These are phyloP conservation scores for Talaromyces sp. DNA, from an alignment of 2,329 filamentous ascomycete genomes.

Conservation along the genomic window DNA sequence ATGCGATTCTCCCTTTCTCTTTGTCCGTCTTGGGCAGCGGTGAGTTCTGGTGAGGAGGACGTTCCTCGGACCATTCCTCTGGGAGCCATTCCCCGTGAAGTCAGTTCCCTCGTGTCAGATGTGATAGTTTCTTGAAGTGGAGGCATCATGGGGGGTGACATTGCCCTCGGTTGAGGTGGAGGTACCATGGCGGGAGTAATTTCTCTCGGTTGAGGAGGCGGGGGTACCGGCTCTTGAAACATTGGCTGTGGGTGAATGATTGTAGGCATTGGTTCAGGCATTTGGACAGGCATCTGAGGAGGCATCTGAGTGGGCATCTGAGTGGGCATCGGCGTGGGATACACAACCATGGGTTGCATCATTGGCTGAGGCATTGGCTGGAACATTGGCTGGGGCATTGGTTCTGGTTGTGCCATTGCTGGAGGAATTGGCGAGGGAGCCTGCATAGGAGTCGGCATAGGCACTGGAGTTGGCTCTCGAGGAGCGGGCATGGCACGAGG, in stretches of 20 bases:
- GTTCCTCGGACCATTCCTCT: background rate
- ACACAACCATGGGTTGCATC: background rate
- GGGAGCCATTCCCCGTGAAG: background rate
- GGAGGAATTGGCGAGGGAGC: background rate
- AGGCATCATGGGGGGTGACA: background rate
- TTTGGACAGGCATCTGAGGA: background rate
- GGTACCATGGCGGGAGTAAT: background rate
- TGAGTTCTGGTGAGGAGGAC: background rate
- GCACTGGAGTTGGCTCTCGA: conserved; percentile 1
- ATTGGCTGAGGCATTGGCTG: background rate
- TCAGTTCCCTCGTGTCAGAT: background rate
- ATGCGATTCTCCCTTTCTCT: background rate
- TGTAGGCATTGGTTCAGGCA: background rate
- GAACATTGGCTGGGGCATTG: background rate
- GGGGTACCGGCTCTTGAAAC: background rate
- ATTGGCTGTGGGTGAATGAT: background rate
- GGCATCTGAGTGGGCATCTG: background rate
- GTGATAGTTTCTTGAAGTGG: background rate
- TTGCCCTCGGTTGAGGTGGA: background rate
- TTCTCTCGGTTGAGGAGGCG: background rate
- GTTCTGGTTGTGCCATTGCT: background rate
- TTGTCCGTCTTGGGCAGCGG: background rate
- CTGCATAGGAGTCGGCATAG: background rate
- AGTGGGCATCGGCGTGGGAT: background rate
- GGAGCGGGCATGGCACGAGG: background rate